These are phyloP conservation scores for Entrophospora sp. DNA, from an alignment of 192 early-diverging fungal genomes.

Conservation along the genomic window DNA sequence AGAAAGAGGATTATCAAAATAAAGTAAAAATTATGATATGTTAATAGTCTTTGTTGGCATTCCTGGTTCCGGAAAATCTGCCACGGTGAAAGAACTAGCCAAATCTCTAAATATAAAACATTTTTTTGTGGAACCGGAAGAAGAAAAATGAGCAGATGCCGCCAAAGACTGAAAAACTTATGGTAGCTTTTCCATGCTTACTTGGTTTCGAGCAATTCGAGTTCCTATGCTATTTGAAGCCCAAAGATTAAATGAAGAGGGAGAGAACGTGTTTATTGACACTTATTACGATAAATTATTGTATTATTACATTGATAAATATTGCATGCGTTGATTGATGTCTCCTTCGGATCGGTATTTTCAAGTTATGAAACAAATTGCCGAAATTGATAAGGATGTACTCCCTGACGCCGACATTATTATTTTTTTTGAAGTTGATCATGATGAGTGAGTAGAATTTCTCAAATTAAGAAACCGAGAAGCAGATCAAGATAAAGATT, in stretches of 20 bases:
- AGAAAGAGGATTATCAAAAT: no score
- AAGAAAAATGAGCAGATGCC: slow-evolving; percentile 1
- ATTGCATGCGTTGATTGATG: slow-evolving; percentile 1
- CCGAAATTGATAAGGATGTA: not conserved
- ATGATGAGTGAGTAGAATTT: not conserved
- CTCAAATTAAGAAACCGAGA: not conserved
- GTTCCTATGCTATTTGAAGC: slow-evolving; percentile 2
- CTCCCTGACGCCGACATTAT: not conserved
- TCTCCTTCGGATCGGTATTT: slow-evolving; percentile 1
- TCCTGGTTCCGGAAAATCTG: not conserved
- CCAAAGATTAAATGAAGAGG: slow-evolving; percentile 7
- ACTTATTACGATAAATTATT: slow-evolving; percentile 7
- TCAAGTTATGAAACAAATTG: not conserved
- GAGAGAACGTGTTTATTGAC: not conserved
- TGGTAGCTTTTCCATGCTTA: slow-evolving; percentile 6
- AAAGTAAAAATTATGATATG: no score
- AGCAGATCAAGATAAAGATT: not conserved
- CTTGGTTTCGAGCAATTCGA: not conserved
- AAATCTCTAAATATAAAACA: not conserved
- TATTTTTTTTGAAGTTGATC: slow-evolving; percentile 3
- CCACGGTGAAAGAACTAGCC: not conserved
- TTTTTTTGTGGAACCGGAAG: slow-evolving; percentile 5
- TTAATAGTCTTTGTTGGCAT: not conserved
- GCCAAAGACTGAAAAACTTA: slow-evolving; percentile 6
- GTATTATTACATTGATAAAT: slow-evolving; percentile 9